phyloP scores from a whole-genome alignment of 202 grass and related monocot species.

The Zoysia matrella region DNA sequence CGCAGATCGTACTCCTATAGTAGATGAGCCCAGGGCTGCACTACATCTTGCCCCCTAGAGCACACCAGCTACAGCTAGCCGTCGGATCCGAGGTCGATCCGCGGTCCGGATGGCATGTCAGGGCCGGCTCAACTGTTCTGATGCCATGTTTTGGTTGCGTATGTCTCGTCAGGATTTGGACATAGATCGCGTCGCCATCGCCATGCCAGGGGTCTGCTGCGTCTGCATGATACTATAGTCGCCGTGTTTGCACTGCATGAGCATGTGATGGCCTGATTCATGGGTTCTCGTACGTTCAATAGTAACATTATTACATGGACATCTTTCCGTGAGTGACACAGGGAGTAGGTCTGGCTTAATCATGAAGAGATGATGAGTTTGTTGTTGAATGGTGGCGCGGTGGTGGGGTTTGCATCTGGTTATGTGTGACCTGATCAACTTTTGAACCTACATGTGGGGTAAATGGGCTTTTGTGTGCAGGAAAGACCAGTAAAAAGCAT shows the following conservation, averaged over 20 bases:
- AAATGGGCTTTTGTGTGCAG: background rate
- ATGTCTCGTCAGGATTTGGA: background rate
- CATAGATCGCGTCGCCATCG: background rate
- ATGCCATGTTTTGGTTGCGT: background rate
- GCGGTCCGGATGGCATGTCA: background rate
- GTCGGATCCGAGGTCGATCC: background rate
- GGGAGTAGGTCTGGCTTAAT: background rate
- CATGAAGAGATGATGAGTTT: conserved; percentile 34
- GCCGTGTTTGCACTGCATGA: conserved; percentile 23
- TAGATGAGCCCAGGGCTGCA: conserved; percentile 2
- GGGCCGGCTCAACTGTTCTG: background rate
- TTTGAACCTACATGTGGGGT: background rate
- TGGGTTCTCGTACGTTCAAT: background rate
- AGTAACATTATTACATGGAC: background rate
- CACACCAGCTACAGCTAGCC: background rate
- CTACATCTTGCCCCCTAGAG: conserved; percentile 8
- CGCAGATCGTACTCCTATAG: background rate
- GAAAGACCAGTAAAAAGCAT: background rate
- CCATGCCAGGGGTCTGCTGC: too few relatives aligned
- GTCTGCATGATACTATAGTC: background rate
- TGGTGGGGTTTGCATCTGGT: conserved; percentile 7
- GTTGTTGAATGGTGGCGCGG: background rate
- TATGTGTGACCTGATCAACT: too few relatives aligned
- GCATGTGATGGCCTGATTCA: conserved; percentile 37
- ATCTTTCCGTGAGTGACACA: too few relatives aligned